Evolutionary conservation across 176 grass and related monocot species (phyloP), one percentile per base, ranked within the genome.

Genomic region (Paspalum notatum): DNA sequence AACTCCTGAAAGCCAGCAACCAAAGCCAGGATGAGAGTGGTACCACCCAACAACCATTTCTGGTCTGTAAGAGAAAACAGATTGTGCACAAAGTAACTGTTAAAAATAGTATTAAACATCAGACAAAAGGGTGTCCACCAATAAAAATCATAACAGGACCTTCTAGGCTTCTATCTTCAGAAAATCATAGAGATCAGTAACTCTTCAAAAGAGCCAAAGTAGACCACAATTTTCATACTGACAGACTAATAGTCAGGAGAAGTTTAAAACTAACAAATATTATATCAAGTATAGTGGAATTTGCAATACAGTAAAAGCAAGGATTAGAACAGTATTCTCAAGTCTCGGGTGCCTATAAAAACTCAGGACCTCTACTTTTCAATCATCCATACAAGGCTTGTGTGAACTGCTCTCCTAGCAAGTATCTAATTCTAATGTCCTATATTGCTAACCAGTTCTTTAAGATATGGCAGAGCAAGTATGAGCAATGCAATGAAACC

Each of bases 31-130:
- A 91, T 98, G 96, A 66, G 96, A 98, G 73, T 98, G 96, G 52
- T 98, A 98, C 96, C 96, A 98, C n/a, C 96, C 96, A 37, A 98
- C 96, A 60, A 98, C 96, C 96, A 98, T 98, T 87, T 98, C 96
- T 58, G 96, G 92, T 48, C 92, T 98, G 86, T 79, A 84, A 74
- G 83, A 79, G 54, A 12, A 62, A 58, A 79, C 17, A 41, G 24
- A 84, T 62, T 27, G 39, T 71, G 32, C 16, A 7, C 18, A 3
- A 14, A 5, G 14, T 40, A 75, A 68, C 12, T 74, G 78, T 44
- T 46, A 85, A 64, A 14, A 72, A 21, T 41, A 21, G 79, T 74
- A 79, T 16, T 70, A 40, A 40, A 66, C 24, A 56, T 74, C 13
- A 47, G 45, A 24, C 7, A 78, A 37, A 78, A 58, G 27, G 25